Conservation (phyloP, 345 rosid genomes). For the Luvunga scandens region DNA sequence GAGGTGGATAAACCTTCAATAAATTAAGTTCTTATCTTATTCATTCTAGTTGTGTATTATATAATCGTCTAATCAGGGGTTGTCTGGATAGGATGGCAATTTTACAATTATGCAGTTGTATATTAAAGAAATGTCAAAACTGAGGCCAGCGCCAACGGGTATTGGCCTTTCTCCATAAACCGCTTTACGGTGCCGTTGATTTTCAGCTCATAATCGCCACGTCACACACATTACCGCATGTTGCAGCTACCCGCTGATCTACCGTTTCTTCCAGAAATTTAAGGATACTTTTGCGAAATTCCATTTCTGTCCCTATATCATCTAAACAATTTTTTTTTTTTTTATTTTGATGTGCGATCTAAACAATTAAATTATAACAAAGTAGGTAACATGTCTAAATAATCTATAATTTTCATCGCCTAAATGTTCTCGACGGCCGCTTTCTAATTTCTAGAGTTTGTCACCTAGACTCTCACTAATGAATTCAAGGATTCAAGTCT, state of each 20-base stretch:
- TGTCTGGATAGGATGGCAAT: background rate
- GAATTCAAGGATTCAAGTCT: no score
- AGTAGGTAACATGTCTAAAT: no score
- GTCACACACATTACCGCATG: background rate
- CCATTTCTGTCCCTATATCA: background rate
- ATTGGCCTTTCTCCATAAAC: background rate
- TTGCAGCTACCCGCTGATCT: no score
- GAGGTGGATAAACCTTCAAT: background rate
- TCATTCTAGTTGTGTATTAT: background rate
- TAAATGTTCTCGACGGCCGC: no score
- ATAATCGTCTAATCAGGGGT: background rate
- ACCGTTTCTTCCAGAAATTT: background rate
- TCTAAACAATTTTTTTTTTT: no score
- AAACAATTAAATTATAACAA: no score
- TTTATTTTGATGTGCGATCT: no score
- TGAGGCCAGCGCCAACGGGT: constrained; percentile 18
- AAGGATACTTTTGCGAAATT: background rate
- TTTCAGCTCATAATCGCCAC: background rate
- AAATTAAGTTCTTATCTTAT: background rate
- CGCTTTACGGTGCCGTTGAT: background rate
- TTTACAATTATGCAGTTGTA: background rate
- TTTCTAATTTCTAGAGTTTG: no score
- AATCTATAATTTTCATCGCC: no score
- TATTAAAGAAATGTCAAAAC: background rate
- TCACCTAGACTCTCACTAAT: no score